Evolutionary conservation across 2,329 filamentous ascomycete species (phyloP).

Genomic region (Aschersonia sp.): DNA sequence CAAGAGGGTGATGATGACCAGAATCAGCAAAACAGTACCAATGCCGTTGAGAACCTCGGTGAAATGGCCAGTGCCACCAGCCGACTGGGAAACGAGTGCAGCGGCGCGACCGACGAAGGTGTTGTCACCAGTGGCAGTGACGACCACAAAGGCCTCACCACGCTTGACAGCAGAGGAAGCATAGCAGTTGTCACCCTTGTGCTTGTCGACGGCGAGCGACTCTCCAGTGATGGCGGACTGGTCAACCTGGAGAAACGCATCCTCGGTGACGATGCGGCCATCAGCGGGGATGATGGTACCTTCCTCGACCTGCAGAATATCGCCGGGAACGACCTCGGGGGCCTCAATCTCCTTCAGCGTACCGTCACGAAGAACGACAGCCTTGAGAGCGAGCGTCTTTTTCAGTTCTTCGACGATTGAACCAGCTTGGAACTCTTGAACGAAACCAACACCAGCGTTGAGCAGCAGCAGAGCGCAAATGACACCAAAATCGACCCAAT

Average conservation of each 20-base stretch:
- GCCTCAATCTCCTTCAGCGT: constrained; percentile 67
- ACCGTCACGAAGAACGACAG: constrained; percentile 70
- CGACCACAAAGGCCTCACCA: constrained; percentile 71
- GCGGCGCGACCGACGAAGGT: constrained; percentile 84
- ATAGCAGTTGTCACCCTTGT: constrained; percentile 67
- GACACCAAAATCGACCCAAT: constrained; percentile 90
- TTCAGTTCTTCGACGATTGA: constrained; percentile 85
- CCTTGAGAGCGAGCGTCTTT: constrained; percentile 80
- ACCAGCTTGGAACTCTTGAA: constrained; percentile 81
- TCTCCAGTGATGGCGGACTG: constrained; percentile 88
- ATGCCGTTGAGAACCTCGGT: constrained; percentile 84
- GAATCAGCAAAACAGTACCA: constrained; percentile 61
- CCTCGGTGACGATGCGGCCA: constrained; percentile 70
- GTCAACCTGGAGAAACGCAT: constrained; percentile 78
- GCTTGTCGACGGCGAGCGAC: constrained; percentile 83
- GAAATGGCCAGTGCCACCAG: constrained; percentile 68
- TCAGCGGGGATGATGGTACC: constrained; percentile 87
- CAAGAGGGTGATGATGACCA: constrained; percentile 69
- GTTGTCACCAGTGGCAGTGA: constrained; percentile 75
- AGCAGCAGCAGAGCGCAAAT: constrained; percentile 73
- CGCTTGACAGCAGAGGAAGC: constrained; percentile 83
- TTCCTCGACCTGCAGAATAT: constrained; percentile 81
- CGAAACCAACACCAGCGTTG: constrained; percentile 74
- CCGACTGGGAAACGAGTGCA: constrained; percentile 67
- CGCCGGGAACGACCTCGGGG: constrained; percentile 73